phyloP scores from a whole-genome alignment of 2,329 filamentous ascomycete genomes.

The Colletotrichum tofieldiae region DNA sequence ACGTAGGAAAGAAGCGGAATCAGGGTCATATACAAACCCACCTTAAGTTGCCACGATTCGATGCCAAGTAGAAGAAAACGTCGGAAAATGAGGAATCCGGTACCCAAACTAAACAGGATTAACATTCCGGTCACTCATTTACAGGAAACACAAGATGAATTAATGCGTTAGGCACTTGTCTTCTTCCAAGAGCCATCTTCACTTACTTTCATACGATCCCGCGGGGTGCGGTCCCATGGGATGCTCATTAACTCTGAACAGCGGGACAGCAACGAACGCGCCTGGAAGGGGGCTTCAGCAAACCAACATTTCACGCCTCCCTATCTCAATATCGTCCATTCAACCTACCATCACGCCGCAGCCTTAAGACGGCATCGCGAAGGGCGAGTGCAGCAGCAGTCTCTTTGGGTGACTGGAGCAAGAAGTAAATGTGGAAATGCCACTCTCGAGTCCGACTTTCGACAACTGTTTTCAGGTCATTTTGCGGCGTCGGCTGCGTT shows the following conservation, averaged over 20 bases:
- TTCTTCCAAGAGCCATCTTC: not conserved
- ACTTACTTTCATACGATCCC: conserved; percentile 54
- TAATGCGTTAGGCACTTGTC: no score
- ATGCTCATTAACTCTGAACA: conserved; percentile 52
- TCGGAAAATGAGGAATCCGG: conserved; percentile 54
- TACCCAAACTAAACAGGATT: conserved; percentile 48
- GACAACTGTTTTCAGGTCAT: conserved; percentile 50
- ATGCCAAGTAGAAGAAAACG: conserved; percentile 53
- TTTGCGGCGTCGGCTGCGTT: conserved; percentile 44
- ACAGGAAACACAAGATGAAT: not conserved
- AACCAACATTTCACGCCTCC: no score
- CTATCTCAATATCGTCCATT: accelerated
- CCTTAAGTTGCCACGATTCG: conserved; percentile 52
- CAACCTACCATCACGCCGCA: conserved; percentile 51
- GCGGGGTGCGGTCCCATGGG: conserved; percentile 54
- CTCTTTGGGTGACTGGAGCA: conserved; percentile 51
- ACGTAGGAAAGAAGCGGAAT: no score
- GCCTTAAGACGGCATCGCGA: conserved; percentile 51
- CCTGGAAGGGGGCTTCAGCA: conserved; percentile 43
- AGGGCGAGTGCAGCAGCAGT: conserved; percentile 52
- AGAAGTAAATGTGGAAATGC: conserved; percentile 56
- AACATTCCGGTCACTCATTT: not conserved
- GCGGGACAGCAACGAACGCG: conserved; percentile 53
- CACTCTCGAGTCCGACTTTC: conserved; percentile 50
- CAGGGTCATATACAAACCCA: conserved; percentile 16